Base-by-base conservation (phyloP, 352 stramenopile genomes). In the Globisporangium lucens region DNA sequence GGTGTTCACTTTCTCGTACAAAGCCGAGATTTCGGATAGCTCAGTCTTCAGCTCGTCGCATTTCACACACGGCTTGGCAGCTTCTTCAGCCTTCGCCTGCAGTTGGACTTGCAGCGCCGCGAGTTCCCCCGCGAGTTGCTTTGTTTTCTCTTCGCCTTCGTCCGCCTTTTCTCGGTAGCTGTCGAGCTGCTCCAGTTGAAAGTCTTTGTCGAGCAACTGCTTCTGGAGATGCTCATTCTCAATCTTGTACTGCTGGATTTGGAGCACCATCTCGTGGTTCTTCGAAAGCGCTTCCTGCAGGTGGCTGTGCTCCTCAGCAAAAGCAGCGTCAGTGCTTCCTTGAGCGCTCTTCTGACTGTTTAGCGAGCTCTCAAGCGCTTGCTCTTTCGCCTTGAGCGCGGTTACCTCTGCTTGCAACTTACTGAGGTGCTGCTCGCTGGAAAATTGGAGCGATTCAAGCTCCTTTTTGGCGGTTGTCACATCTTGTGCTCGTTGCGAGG, bases 181-280 rank as follows among this genome's bases (percentile, higher is more conserved):
- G 30, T 86, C 78, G 41, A 87, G 72, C 38, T 89, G 81, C 65
- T 89, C 81, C 17, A 91, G 64, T 35, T 88, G 73, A 38, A 87
- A 89, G 35, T 91, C 83, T 38, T 87, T 85, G 67, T 91, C 83
- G 9, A 71, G 75, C 12, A 89, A 63, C 63, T 91, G 70, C 56
- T 89, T 87, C 72, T 91, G 83, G 22, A 91, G 72, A 46, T 88
- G 79, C 56, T 89, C 78, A 57, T 87, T 91, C 69, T 91, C 81
- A 60, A 87, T 89, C 65, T 90, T 89, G 74, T 89, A 84, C 64
- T 90, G 79, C 59, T 89, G 72, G 33, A 90, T 61, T 30, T 89
- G 76, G 29, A 76, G 71, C 4, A 75, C 55, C n/a, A 87, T 58
- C 33, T 89, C 77, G 7, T 84, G 71, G 33, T 70, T 73, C 35